phyloP scores from a whole-genome alignment of 768 basidiomycete species.

The Pulveroboletus sp. region DNA sequence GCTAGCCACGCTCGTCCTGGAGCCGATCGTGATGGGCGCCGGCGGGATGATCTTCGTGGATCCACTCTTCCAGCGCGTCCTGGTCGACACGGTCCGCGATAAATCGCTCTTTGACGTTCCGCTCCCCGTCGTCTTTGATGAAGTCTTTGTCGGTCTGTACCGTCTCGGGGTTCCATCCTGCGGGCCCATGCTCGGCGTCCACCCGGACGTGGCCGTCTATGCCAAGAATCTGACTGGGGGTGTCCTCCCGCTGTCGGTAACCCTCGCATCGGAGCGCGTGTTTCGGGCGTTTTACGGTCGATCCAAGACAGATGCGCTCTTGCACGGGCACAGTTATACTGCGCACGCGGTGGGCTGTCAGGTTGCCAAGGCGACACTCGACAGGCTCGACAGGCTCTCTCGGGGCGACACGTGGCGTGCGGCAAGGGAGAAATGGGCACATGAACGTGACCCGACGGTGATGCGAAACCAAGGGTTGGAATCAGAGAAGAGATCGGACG shows the following conservation, averaged over 20 bases:
- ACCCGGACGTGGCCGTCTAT: conserved; percentile 87
- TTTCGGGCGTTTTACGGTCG: conserved; percentile 76
- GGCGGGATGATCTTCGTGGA: conserved; percentile 98
- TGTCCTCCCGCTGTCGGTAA: conserved; percentile 79
- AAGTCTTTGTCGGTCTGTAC: conserved; percentile 92
- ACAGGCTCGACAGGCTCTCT: conserved; percentile 51
- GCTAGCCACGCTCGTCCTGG: conserved; percentile 78
- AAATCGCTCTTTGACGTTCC: conserved; percentile 40
- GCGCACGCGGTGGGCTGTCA: conserved; percentile 92
- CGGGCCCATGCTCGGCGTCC: conserved; percentile 59
- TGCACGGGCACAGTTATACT: conserved; percentile 96
- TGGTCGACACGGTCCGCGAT: conserved; percentile 77
- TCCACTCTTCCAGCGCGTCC: conserved; percentile 87
- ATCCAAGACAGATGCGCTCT: conserved; percentile 76
- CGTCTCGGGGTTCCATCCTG: conserved; percentile 73
- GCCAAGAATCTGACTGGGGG: conserved; percentile 96
- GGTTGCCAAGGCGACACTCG: conserved; percentile 79
- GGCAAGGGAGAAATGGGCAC: conserved; percentile 58
- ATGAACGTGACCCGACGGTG: conserved; percentile 6
- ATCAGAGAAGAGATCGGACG: no score
- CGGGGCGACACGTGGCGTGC: conserved; percentile 52
- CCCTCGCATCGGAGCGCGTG: conserved; percentile 74
- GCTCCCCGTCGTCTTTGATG: conserved; percentile 91
- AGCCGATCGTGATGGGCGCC: conserved; percentile 91
- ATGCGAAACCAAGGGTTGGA: no score